Percentiles rank a stretch among this genome's conserved stretches.
phyloP scores from a whole-genome alignment of 495 filamentous ascomycete genomes.

The Halenospora varia region DNA sequence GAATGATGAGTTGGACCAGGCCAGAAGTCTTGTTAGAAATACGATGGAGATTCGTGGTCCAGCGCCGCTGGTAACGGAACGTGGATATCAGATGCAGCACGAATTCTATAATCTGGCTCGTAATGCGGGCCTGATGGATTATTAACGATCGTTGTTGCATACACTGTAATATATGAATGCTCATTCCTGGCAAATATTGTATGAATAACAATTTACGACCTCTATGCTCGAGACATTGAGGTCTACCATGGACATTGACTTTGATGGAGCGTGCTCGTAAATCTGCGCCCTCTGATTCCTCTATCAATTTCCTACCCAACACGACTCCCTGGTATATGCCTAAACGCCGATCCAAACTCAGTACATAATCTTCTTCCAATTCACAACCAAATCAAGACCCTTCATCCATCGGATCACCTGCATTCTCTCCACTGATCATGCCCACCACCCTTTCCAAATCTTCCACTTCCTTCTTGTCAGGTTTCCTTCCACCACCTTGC shows the following conservation, averaged over 20 bases:
- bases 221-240: too few relatives aligned
- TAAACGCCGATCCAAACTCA: conserved; percentile 15
- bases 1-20: conserved; percentile 32
- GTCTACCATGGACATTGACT: neutral
- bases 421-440: conserved; percentile 30
- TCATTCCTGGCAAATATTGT: neutral
- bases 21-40: conserved; percentile 21
- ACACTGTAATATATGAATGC: neutral
- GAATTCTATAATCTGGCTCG: conserved; percentile 21
- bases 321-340: conserved; percentile 26
- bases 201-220: too few relatives aligned
- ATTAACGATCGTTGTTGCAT: neutral
- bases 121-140: conserved; percentile 16
- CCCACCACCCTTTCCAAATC: conserved; percentile 43
- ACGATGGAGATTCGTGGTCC: conserved; percentile 12
- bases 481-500: conserved; percentile 38
- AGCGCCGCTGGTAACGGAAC: conserved; percentile 1
- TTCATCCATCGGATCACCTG: conserved; percentile 21
- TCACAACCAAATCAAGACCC: neutral
- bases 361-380: too few relatives aligned
- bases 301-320: neutral
- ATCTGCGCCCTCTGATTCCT: neutral
- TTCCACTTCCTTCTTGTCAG: conserved; percentile 46
- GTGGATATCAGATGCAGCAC: conserved; percentile 14
- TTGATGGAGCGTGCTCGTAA: neutral